Evolutionary conservation across 1,284 basidiomycete species (phyloP), one percentile per base, ranked within the genome.

Genomic region (Boletellus deceptivus): DNA sequence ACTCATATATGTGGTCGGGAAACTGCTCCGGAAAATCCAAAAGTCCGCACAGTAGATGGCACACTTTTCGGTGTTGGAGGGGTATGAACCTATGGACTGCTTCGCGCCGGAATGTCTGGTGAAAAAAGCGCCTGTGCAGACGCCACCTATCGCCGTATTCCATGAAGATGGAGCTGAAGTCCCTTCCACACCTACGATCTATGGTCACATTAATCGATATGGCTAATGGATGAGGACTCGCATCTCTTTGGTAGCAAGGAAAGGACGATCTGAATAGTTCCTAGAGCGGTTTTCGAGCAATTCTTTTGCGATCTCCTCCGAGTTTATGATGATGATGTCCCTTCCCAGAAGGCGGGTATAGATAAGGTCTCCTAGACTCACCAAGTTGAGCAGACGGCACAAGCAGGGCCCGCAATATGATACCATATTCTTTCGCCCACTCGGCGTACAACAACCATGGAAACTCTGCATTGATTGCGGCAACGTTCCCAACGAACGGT

Each of bases 271-370:
- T 3, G 56, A 71, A 53, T 75, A 75, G 16, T 65, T 64, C 2
- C 54, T 59, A 6, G 74, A 73, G 16, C 75, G 68, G 43, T 70
- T 74, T 17, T 76, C 76, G 11, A 79, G 66, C n/a, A 79, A 60
- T 4, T 73, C 75, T 11, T 55, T 62, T 4, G 67, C 71, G 14
- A 68, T 59, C 34, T 69, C 59, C 9, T 68, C 46, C 0, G 72
- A 71, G 54, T 75, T 74, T 4, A 76, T 55, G 25, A 78, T 57
- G 39, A 79, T 56, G 5, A 73, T 64, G 38, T 77, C 66, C 42
- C 59, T 54, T 8, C 61, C 55, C 22, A 64, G 57, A 3, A 60
- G 39, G 25, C 57, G 59, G 4, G 62, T 51, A 46, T 71, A 62
- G 3, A 72, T 48, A 20, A 74, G 58, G 52, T 64, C 57, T 8